Evolutionary conservation across 78 protist genomes (phyloP), one percentile per base, ranked within the genome.

Genomic region (Mantamonas sphyraenae): DNA sequence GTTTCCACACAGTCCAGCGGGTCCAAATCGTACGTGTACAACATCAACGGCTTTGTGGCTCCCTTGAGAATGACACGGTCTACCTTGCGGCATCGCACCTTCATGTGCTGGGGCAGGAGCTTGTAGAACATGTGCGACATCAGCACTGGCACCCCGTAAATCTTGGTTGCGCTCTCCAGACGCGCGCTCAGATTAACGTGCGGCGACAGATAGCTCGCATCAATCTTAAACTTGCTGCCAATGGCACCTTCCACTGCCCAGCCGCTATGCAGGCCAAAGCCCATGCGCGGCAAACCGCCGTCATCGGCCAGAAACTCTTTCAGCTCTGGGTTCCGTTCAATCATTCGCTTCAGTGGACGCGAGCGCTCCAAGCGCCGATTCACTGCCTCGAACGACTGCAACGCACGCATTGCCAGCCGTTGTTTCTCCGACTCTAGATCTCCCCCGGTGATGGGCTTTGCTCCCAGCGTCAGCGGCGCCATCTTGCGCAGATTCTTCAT

Each of bases 181-280:
- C 69, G 69, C 35, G 77, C 38, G 3, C 68, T 43, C 42, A 71
- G 34, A 24, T 71, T 61, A 28, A 71, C 77, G 43, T 71, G 58
- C 30, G 77, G 77, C 39, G 77, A 71, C 33, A 71, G 30, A 42
- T 61, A 71, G n/a, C 68, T 60, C 28, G 65, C 64, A 47, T 71
- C 77, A 28, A 71, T 61, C 61, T 71, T 71, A 37, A 45, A 10
- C 33, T 30, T 20, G 16, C 68, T 37, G 31, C 78, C 78, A 31
- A 73, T 42, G 19, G 78, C 78, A 3, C 78, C 78, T 26, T 63
- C 71, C 42, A 73, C 63, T 30, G 78, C 69, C 78, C 78, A 73
- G 45, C 78, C 78, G 28, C 47, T 8, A 35, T 73, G 78, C 33
- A 73, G 71, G 14, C 78, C 78, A 37, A 53, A 73, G 26, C 31